Evolutionary conservation across 2,329 filamentous ascomycete species (phyloP), one percentile per base, ranked within the genome.

Genomic region (Ophiocordyceps australis): DNA sequence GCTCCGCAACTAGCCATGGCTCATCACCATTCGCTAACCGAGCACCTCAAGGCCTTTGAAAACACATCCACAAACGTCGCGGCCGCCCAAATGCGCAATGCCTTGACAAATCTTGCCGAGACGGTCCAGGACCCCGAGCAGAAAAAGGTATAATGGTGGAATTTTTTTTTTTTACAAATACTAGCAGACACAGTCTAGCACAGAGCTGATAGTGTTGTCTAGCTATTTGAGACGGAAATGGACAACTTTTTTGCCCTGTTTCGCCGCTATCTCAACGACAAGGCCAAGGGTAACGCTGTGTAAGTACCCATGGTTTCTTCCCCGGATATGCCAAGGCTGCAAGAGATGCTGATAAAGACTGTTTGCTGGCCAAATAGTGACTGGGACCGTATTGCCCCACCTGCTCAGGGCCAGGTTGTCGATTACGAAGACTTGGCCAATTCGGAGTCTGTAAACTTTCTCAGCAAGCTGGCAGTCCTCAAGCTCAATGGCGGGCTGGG

Each of bases 191-290:
- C 16, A 7, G 7, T 14, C 15, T 17, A 13, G 5, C 2, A 22
- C 12, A 15, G 12, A 14, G 9, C 13, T 9, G 14, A 11, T 12
- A 16, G 18, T 25, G 20, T 21, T 15, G 10, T 5, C 17, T n/a
- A 81, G 80, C 73, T 91, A 38, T 95, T 95, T 55, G 86, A 95
- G 62, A 91, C 85, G 5, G 86, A 98, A 61, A 95, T 94, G 85
- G 89, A 98, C 71, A 98, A 98, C 74, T 98, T 98, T 68, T 98
- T 98, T 51, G 77, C 83, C 33, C 77, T 98, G 34, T 98, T 98
- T 76, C 79, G 89, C 49, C 74, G 89, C 58, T 98, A 94, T 59
- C 65, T 98, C 36, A 94, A 94, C 52, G 89, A 95, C 63, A 93
- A 94, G 67, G 86, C 89, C 48, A 95, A 95, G 73, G 85, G 86